Conservation (phyloP, 768 basidiomycete genomes). For the Termitomyces sp. region DNA sequence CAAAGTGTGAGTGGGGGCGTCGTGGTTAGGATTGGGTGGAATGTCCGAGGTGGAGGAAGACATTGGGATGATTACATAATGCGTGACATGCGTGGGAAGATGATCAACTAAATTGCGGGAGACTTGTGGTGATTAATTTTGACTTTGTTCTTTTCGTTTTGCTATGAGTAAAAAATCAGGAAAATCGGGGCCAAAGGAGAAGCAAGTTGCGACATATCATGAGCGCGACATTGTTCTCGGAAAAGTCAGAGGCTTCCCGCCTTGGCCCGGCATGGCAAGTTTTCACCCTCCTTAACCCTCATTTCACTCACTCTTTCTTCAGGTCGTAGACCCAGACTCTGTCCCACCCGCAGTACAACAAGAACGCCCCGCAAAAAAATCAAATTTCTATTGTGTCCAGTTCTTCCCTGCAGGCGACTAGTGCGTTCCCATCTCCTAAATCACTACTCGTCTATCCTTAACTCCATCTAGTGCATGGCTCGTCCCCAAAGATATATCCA, state of each 20-base stretch:
- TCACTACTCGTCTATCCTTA: neutral
- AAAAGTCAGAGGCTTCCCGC: conserved; percentile 90
- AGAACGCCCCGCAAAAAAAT: conserved; percentile 77
- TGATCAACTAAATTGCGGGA: too few species aligned
- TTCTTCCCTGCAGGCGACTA: conserved; percentile 96
- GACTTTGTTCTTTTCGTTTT: too few species aligned
- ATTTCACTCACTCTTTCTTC: neutral
- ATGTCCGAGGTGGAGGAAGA: too few species aligned
- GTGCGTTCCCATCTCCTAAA: conserved; percentile 50
- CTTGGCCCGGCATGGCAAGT: conserved; percentile 94
- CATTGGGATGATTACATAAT: too few species aligned
- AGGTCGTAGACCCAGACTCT: conserved; percentile 76
- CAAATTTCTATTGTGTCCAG: conserved; percentile 58
- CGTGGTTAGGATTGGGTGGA: too few species aligned
- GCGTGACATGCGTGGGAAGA: too few species aligned
- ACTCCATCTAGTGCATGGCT: conserved; percentile 71
- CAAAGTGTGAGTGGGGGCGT: too few species aligned
- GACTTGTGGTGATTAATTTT: too few species aligned
- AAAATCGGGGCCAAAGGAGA: neutral
- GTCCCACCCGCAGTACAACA: conserved; percentile 57
- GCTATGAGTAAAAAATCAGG: conserved; percentile 49
- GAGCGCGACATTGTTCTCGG: conserved; percentile 84
- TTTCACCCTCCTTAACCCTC: neutral
- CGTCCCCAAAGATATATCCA: conserved; percentile 73
- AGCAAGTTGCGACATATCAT: conserved; percentile 46